Evolutionary conservation across 139 green algal species (phyloP).

Genomic region (Cymbomonas tetramitiformis): DNA sequence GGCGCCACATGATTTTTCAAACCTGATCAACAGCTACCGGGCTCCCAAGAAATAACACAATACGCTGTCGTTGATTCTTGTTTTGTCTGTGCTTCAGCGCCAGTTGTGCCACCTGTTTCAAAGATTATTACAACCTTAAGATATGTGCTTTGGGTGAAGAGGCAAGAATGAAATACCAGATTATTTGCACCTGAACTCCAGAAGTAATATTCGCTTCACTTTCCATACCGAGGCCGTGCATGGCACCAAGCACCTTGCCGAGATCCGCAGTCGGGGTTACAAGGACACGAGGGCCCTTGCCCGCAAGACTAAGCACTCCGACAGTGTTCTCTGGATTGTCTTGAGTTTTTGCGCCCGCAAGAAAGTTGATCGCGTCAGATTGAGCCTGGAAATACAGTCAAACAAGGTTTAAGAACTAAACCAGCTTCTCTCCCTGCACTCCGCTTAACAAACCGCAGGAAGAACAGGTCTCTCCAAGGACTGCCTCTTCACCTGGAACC

Average conservation of each 20-base stretch:
- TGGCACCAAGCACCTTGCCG: conserved; percentile 82
- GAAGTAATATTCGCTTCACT: background rate
- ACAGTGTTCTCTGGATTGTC: conserved; percentile 94
- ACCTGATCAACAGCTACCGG: conserved; percentile 44
- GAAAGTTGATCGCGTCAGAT: conserved; percentile 87
- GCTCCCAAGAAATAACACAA: conserved; percentile 89
- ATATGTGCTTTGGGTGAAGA: too few relatives aligned
- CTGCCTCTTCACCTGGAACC: conserved; percentile 44
- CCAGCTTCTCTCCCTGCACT: background rate
- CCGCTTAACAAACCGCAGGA: background rate
- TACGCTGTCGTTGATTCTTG: conserved; percentile 95
- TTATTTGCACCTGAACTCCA: too few relatives aligned
- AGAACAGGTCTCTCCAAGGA: background rate
- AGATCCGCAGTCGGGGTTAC: conserved; percentile 92
- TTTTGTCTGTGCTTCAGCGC: conserved; percentile 96
- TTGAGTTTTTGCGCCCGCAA: conserved; percentile 85
- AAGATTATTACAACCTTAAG: conserved; percentile 71
- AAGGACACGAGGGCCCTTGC: conserved; percentile 74
- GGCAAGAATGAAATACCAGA: too few relatives aligned
- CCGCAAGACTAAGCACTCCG: conserved; percentile 89
- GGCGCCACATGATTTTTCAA: background rate
- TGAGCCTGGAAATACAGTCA: conserved; percentile 54
- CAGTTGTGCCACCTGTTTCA: conserved; percentile 78
- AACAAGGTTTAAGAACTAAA: background rate
- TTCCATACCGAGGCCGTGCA: conserved; percentile 35